phyloP scores from a whole-genome alignment of 2,329 filamentous ascomycete species.

The Nothomitra cinnamomea region DNA sequence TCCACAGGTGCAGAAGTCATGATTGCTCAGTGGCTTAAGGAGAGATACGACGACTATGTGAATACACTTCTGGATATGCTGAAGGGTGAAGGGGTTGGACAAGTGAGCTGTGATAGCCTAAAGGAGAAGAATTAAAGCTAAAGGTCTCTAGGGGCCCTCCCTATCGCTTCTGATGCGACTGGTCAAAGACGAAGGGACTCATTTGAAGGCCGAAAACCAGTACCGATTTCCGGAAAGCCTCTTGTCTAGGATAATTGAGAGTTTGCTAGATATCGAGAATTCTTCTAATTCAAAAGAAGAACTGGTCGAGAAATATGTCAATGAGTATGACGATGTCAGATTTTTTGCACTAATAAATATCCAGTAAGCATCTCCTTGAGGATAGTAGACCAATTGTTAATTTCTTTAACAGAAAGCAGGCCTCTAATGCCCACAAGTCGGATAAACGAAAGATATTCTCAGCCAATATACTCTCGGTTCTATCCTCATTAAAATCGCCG shows the following conservation, averaged over 20 bases:
- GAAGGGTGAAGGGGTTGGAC: constrained; percentile 35
- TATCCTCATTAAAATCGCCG: constrained; percentile 44
- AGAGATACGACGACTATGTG: constrained; percentile 56
- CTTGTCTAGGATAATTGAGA: constrained; percentile 46
- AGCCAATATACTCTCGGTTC: constrained; percentile 22
- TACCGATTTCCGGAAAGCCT: constrained; percentile 53
- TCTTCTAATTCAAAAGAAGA: constrained; percentile 46
- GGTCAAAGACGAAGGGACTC: constrained; percentile 59
- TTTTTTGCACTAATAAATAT: constrained; percentile 66
- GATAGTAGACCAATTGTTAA: not conserved
- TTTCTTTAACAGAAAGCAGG: not conserved
- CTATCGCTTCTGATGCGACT: constrained; percentile 70
- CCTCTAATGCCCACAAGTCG: not conserved
- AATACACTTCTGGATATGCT: constrained; percentile 44
- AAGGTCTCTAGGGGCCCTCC: constrained; percentile 38
- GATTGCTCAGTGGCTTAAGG: constrained; percentile 63
- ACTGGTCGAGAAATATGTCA: constrained; percentile 62
- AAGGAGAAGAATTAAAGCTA: constrained; percentile 2
- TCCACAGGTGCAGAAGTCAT: constrained; percentile 56
- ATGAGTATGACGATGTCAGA: constrained; percentile 67
- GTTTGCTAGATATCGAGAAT: constrained; percentile 40
- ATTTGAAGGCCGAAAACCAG: constrained; percentile 41
- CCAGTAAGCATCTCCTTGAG: constrained; percentile 34
- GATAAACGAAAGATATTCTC: constrained; percentile 13
- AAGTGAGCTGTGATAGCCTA: constrained; percentile 17